phyloP scores from a whole-genome alignment of 805 yeast species.

The Metschnikowia picachoensis region DNA sequence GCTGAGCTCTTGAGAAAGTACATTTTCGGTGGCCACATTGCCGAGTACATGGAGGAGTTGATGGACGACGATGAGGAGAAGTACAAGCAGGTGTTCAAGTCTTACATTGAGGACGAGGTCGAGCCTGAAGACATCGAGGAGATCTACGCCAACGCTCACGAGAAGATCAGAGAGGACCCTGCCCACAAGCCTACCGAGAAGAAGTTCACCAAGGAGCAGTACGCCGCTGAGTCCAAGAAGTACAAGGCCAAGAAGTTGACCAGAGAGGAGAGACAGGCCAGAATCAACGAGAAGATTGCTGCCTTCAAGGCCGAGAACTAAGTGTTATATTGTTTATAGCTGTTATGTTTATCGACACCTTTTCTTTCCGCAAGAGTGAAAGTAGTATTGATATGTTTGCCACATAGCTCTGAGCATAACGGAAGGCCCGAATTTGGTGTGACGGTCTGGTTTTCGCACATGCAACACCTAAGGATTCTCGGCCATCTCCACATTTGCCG shows the following conservation, averaged over 20 bases:
- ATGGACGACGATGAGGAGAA: slow-evolving; percentile 99
- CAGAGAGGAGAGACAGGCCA: slow-evolving; percentile 85
- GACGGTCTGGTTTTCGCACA: too few species aligned
- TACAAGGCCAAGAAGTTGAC: slow-evolving; percentile 86
- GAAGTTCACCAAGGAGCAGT: slow-evolving; percentile 96
- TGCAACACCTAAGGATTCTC: too few species aligned
- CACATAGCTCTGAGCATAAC: too few species aligned
- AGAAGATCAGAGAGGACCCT: slow-evolving; percentile 95
- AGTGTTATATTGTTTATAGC: slow-evolving; percentile 5
- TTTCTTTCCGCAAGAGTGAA: background rate
- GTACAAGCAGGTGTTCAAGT: slow-evolving; percentile 92
- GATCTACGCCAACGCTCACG: slow-evolving; percentile 91
- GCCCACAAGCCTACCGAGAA: slow-evolving; percentile 80
- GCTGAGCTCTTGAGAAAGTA: slow-evolving; percentile 96
- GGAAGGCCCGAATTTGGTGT: too few species aligned
- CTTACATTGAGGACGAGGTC: slow-evolving; percentile 93
- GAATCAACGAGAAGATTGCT: slow-evolving; percentile 90
- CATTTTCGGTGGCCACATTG: slow-evolving; percentile 99
- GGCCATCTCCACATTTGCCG: too few species aligned
- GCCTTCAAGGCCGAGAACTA: slow-evolving; percentile 64
- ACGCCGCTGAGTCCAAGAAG: slow-evolving; percentile 95
- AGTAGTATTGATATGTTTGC: too few species aligned
- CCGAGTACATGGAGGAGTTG: slow-evolving; percentile 99
- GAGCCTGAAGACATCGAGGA: slow-evolving; percentile 98
- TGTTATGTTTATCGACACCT: background rate